Base-by-base conservation (phyloP, 2,329 filamentous ascomycete genomes). In the Dothistroma pini region DNA sequence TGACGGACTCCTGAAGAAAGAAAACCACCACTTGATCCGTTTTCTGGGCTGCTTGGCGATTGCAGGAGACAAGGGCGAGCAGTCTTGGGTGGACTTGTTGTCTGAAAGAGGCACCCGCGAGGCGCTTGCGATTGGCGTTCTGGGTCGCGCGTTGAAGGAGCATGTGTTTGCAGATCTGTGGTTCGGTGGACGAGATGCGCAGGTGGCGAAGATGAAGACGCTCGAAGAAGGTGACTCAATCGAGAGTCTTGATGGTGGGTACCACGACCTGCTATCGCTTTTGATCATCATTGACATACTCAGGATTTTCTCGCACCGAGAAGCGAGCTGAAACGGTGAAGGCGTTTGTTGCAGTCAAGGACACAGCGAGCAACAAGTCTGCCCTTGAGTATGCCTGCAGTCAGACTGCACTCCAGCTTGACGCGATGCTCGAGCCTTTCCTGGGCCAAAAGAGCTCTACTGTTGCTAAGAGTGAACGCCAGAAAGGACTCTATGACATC, bases 161-260 rank as follows among this genome's bases (percentile, higher is more conserved):
- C 63, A 70, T 50, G 70, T 74, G 7, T 72, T 73, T 48, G 60
- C 57, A 9, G 66, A 62, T 12, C 63, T 72, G 25, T 68, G 65
- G 57, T 72, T 74, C 55, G 72, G 71, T 4, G 70, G 62, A 5
- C 44, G 53, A 11, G 48, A 59, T 1, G 54, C 65, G 1, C 44
- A 66, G 31, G 48, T 55, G 34, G 51, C 69, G 2, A 71, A 74
- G 48, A 70, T 79, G 56, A 68, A 76, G 49, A 57, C 74, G 56
- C 74, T 75, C 65, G 74, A 80, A 58, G 66, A 74, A 32, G 48
- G 38, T 31, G 19, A 10, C 9, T 69, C 74, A 50, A 70, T 72
- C n/a, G 72, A 72, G 69, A 58, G 75, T 68, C 67, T 75, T 72
- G 72, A 79, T 75, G 78, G 71, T 73, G 51, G 58, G 68, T 56